phyloP scores from a whole-genome alignment of 2,329 filamentous ascomycete species.

The Cercospora nicotianae region DNA sequence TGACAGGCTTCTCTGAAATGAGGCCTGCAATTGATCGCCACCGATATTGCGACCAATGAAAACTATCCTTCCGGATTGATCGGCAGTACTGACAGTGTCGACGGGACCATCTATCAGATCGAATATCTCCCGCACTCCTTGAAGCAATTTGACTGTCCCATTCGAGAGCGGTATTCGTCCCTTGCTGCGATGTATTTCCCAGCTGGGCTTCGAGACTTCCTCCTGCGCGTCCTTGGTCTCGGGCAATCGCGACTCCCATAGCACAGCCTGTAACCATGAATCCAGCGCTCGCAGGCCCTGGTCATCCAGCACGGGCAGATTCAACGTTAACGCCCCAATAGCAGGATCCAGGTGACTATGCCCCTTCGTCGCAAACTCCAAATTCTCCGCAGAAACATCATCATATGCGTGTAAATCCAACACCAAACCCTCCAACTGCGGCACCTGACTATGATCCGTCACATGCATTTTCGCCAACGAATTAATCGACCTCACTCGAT shows the following conservation, averaged over 20 bases:
- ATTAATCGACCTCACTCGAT: slow-evolving; percentile 81
- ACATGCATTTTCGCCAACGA: slow-evolving; percentile 79
- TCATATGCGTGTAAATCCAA: slow-evolving; percentile 94
- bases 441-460: slow-evolving; percentile 77
- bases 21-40: slow-evolving; percentile 13
- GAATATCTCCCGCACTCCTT: slow-evolving; percentile 91
- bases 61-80: slow-evolving; percentile 35
- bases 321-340: slow-evolving; percentile 78
- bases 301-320: slow-evolving; percentile 60
- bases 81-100: slow-evolving; percentile 2
- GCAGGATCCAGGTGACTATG: slow-evolving; percentile 90
- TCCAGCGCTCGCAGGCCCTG: slow-evolving; percentile 67
- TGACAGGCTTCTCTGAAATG: slow-evolving; percentile 35
- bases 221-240: slow-evolving; percentile 6
- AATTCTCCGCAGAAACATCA: slow-evolving; percentile 62
- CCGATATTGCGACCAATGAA: slow-evolving; percentile 39
- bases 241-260: slow-evolving; percentile 66
- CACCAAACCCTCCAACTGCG: slow-evolving; percentile 78
- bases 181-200: slow-evolving; percentile 88
- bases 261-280: slow-evolving; percentile 74
- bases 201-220: slow-evolving; percentile 39
- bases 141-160: slow-evolving; percentile 72
- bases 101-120: slow-evolving; percentile 69
- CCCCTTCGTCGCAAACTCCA: slow-evolving; percentile 72
- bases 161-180: slow-evolving; percentile 68